Base-by-base conservation (phyloP, 23 red algal genomes). In the Gracilariopsis chorda region DNA sequence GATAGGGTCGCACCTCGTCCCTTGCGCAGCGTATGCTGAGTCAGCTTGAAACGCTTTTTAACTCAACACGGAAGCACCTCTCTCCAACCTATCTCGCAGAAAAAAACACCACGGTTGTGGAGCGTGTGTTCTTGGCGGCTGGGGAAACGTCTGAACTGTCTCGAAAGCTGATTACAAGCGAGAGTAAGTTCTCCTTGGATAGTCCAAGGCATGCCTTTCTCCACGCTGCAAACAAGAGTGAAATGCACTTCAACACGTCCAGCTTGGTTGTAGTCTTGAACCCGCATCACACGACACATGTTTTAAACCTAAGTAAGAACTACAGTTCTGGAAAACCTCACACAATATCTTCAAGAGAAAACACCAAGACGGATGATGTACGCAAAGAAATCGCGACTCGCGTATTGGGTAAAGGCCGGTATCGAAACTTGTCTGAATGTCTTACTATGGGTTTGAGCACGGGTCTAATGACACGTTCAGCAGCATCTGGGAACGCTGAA, bases 281-380 rank as follows among this genome's bases (percentile, higher is more conserved):
- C 60, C 85, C 85, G 36, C 85, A 89, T 73, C 85, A 89, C 43
- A 49, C 69, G 10, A 53, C 69, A 61, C 47, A 72, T 10, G 27
- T 89, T 46, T 55, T 89, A 27, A 89, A 61, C 46, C 14, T 89
- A 27, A 58, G 37, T 8, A 73, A 69, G 33, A 89, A 89, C 25
- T 89, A 89, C 46, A 57, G 37, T 41, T 64, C 48, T 35, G 70
- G 44, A 43, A 69, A 69, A 27, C 59, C 39, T 51, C 85, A 89
- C 57, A 46, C 85, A 32, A 73, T 89, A 59, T 78, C 85, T 27
- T 25, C 44, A 16, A 11, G 30, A 9, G 85, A 89, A 64, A 46
- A 52, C 16, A 43, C 65, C 47, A n/a, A 32, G 17, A 51, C 78
- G 30, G 59, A 89, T 43, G 48, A 55, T 16, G 43, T 41, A 47